These are phyloP conservation scores for Royoungia palumana DNA, from an alignment of 768 basidiomycete genomes.

Conservation along the genomic window DNA sequence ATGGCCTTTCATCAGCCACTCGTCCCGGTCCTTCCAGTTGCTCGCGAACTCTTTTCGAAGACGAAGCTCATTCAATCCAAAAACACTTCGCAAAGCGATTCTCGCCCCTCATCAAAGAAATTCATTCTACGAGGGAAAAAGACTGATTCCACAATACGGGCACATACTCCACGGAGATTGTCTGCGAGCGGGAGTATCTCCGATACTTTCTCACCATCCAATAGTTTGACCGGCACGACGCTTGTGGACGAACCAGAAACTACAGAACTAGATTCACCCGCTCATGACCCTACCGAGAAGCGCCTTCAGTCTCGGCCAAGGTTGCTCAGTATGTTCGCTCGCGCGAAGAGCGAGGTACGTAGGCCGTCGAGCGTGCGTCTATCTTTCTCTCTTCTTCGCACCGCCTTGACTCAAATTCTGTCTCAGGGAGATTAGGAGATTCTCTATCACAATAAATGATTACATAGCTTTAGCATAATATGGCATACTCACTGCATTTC, in stretches of 20 bases:
- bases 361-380: conserved; percentile 12
- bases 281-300: conserved; percentile 10
- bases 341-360: conserved; percentile 18
- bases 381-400: neutral
- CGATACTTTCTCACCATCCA: neutral
- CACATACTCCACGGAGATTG: conserved; percentile 13
- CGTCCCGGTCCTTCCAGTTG: conserved; percentile 73
- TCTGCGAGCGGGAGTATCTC: conserved; percentile 19
- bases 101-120: conserved; percentile 23
- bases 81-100: conserved; percentile 29
- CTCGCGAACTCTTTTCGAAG: conserved; percentile 73
- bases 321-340: conserved; percentile 29
- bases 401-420: neutral
- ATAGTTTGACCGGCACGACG: conserved; percentile 28
- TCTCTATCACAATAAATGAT: neutral
- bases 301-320: conserved; percentile 28
- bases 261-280: conserved; percentile 18
- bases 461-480: conserved; percentile 7
- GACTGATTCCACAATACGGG: conserved; percentile 13
- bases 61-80: conserved; percentile 62
- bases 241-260: conserved; percentile 43
- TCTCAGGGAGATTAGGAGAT: conserved; percentile 8
- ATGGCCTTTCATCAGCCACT: conserved; percentile 81
- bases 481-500: neutral
- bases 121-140: conserved; percentile 18